phyloP scores from a whole-genome alignment of 2,329 filamentous ascomycete genomes.

The Colletotrichum falcatum region DNA sequence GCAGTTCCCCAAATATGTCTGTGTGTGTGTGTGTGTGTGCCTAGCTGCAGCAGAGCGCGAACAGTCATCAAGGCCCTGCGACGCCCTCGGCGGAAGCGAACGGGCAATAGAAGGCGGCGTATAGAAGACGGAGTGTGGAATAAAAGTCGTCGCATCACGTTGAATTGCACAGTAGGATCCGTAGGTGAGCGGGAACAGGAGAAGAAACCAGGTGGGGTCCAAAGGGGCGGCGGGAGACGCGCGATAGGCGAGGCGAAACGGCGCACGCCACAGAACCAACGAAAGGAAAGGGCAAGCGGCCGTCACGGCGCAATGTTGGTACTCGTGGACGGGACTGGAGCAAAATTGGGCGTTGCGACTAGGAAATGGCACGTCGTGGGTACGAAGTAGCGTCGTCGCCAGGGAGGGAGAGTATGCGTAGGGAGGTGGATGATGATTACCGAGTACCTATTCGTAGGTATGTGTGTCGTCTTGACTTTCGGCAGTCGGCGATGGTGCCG shows the following conservation, averaged over 20 bases:
- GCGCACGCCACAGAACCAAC: neutral
- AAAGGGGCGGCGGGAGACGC: constrained; percentile 13
- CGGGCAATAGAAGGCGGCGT: constrained; percentile 14
- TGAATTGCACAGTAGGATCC: neutral
- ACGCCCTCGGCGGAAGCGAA: constrained; percentile 6
- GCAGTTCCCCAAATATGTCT: constrained; percentile 12
- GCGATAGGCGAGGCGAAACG: constrained; percentile 19
- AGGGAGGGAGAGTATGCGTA: no score
- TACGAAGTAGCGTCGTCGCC: no score
- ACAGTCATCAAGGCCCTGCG: constrained; percentile 16
- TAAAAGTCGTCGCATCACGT: constrained; percentile 22
- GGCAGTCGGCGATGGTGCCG: neutral
- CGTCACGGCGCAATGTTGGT: neutral
- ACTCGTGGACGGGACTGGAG: neutral
- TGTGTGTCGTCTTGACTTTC: neutral
- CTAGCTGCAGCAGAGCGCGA: constrained; percentile 33
- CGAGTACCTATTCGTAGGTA: no score
- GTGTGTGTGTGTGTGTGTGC: constrained; percentile 18
- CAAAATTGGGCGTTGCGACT: neutral
- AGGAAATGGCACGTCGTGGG: no score
- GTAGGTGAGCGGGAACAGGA: neutral
- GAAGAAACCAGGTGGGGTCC: constrained; percentile 22
- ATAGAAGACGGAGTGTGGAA: constrained; percentile 14
- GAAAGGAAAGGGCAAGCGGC: neutral
- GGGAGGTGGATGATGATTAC: no score